A percentile compares a stretch with the other conserved stretches of the same genome.
Evolutionary conservation across 2,329 filamentous ascomycete genomes (phyloP).

Genomic region (Didymosphaeria variabile): DNA sequence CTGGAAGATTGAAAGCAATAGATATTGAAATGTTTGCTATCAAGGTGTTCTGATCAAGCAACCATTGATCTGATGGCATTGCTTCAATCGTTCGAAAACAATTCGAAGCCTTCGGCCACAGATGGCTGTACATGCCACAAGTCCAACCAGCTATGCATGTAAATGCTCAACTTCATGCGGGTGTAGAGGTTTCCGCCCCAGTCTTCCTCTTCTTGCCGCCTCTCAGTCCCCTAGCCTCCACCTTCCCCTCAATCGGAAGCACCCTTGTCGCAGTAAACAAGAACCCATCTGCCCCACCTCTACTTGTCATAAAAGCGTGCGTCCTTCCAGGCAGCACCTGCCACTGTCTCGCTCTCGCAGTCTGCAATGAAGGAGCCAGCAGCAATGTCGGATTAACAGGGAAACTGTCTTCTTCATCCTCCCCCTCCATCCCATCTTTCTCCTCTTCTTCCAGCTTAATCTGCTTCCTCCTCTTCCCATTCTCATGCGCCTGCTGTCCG

Average conservation of each 20-base stretch:
- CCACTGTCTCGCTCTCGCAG: constrained; percentile 79
- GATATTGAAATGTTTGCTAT: not conserved
- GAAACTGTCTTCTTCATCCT: constrained; percentile 68
- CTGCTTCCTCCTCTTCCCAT: constrained; percentile 26
- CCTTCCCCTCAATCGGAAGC: constrained; percentile 78
- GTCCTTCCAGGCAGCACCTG: constrained; percentile 92
- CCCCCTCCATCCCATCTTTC: constrained; percentile 24
- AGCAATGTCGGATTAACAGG: constrained; percentile 87
- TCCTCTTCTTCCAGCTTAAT: constrained; percentile 28
- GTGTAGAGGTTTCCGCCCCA: constrained; percentile 23
- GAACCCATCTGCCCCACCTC: constrained; percentile 89
- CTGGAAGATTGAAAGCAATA: not conserved
- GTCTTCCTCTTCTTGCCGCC: constrained; percentile 70
- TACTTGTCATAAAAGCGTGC: constrained; percentile 91
- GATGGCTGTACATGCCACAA: not conserved
- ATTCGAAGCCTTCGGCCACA: not conserved
- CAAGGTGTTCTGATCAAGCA: not conserved
- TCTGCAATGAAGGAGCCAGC: constrained; percentile 82
- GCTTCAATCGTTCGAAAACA: not conserved
- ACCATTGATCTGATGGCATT: not conserved
- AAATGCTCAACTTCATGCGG: constrained; percentile 13
- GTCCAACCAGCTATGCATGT: not conserved
- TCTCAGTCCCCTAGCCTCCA: constrained; percentile 83
- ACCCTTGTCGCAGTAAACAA: constrained; percentile 85
- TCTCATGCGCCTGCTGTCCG: constrained; percentile 31